A percentile compares a stretch with the other conserved stretches of the same genome.
Evolutionary conservation across 2,329 filamentous ascomycete genomes (phyloP).

Genomic region (Claviceps cyperi): DNA sequence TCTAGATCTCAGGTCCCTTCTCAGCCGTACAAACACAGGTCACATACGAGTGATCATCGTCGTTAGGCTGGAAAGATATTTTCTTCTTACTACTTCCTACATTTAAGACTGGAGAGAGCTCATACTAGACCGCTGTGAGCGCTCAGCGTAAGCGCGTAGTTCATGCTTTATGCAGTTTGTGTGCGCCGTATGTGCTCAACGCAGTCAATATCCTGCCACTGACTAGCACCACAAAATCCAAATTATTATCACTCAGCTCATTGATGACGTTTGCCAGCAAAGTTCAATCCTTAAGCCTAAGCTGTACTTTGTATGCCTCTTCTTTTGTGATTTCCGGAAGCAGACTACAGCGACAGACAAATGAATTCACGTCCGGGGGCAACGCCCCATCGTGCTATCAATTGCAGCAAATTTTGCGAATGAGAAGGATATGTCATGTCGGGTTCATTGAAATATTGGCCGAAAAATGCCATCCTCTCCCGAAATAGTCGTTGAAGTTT

Average conservation of each 20-base stretch:
- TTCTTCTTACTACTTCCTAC: no score
- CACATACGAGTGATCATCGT: no score
- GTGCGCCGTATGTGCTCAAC: no score
- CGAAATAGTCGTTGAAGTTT: neutral
- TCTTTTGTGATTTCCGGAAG: neutral
- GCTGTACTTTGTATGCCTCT: neutral
- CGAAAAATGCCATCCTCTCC: neutral
- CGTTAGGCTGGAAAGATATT: no score
- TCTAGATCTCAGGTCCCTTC: no score
- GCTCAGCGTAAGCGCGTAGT: no score
- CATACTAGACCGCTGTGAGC: no score
- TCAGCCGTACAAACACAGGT: no score
- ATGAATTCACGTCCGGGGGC: neutral
- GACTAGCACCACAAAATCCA: neutral
- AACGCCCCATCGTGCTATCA: neutral
- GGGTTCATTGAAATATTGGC: neutral
- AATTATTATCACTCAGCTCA: neutral
- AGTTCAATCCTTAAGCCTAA: neutral
- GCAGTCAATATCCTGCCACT: neutral
- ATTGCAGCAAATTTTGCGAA: neutral
- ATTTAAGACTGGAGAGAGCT: no score
- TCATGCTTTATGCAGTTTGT: no score
- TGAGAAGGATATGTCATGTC: neutral
- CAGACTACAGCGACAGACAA: neutral
- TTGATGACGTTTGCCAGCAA: neutral